A percentile compares a stretch with the other conserved stretches of the same genome.
Conservation (phyloP, 805 yeast genomes). For the Scheffersomyces amazonensis region DNA sequence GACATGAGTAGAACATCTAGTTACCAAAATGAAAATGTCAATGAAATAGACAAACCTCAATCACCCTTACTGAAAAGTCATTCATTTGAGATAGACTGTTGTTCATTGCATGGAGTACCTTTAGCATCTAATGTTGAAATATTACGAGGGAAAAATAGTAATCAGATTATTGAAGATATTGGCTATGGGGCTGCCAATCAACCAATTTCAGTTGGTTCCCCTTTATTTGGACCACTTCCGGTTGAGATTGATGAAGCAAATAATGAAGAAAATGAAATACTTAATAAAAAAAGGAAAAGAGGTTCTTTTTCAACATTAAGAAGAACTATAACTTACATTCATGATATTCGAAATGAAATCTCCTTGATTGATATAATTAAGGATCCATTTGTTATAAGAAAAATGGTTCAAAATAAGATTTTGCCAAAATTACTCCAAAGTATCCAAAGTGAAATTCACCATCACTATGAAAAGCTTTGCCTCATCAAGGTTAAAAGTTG, state of each 20-base stretch:
- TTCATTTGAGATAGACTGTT: background rate
- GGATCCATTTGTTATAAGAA: conserved; percentile 7
- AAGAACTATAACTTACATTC: background rate
- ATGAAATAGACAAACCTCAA: background rate
- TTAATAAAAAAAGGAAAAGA: background rate
- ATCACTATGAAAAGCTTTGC: background rate
- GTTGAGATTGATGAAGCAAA: background rate
- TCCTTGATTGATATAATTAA: background rate
- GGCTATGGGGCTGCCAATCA: background rate
- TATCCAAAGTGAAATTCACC: background rate
- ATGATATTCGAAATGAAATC: background rate
- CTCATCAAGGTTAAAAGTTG: background rate
- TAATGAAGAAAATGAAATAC: background rate
- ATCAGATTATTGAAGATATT: background rate
- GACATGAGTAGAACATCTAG: background rate
- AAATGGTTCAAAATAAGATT: conserved; percentile 2
- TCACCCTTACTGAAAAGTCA: background rate
- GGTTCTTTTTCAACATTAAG: background rate
- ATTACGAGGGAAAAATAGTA: background rate
- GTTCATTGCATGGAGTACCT: conserved; percentile 14
- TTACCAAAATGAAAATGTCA: background rate
- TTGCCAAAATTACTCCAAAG: background rate
- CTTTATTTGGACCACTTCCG: too few relatives aligned
- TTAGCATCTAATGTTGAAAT: conserved; percentile 9
- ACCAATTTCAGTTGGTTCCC: too few relatives aligned